Percentiles rank a stretch among this genome's conserved stretches.
Conservation (phyloP, 2,329 filamentous ascomycete species). For the Ophiocordyceps camponoti-leonardi region DNA sequence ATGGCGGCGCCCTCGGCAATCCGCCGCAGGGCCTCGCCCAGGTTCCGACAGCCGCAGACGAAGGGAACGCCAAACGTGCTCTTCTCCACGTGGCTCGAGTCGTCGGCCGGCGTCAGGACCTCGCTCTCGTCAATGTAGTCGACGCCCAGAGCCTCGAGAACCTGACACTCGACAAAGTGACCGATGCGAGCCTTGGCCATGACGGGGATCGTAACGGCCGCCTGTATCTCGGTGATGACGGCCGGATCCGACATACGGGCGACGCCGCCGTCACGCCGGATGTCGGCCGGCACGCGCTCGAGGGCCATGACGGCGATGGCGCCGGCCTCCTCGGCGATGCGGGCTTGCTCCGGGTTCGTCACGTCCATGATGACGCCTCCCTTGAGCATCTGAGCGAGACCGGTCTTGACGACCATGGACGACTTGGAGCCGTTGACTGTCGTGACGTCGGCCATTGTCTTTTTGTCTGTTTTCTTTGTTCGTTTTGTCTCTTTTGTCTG, state of each 20-base stretch:
- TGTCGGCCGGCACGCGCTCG: slow-evolving; percentile 93
- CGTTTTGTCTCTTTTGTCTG: neutral
- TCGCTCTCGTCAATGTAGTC: slow-evolving; percentile 99
- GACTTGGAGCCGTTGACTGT: slow-evolving; percentile 6
- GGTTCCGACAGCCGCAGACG: slow-evolving; percentile 88
- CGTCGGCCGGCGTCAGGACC: slow-evolving; percentile 89
- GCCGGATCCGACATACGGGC: slow-evolving; percentile 91
- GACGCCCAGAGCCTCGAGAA: slow-evolving; percentile 84
- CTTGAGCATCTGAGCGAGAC: slow-evolving; percentile 94
- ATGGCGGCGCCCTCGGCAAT: slow-evolving; percentile 92
- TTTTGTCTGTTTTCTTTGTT: slow-evolving; percentile 8
- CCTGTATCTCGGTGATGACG: slow-evolving; percentile 93
- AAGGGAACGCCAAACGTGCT: slow-evolving; percentile 68
- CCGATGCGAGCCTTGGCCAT: slow-evolving; percentile 98
- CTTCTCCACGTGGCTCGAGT: slow-evolving; percentile 85
- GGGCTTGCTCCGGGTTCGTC: slow-evolving; percentile 79
- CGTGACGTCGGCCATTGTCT: slow-evolving; percentile 19
- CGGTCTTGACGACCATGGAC: slow-evolving; percentile 81
- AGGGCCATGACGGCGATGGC: slow-evolving; percentile 96
- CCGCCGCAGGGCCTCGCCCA: slow-evolving; percentile 80
- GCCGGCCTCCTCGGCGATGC: slow-evolving; percentile 93
- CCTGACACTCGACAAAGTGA: slow-evolving; percentile 96
- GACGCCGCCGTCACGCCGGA: slow-evolving; percentile 80
- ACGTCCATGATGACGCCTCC: slow-evolving; percentile 99
- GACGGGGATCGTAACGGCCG: slow-evolving; percentile 87